These are phyloP conservation scores for Tremella fuciformis DNA, from an alignment of 768 basidiomycete genomes.

Conservation along the genomic window DNA sequence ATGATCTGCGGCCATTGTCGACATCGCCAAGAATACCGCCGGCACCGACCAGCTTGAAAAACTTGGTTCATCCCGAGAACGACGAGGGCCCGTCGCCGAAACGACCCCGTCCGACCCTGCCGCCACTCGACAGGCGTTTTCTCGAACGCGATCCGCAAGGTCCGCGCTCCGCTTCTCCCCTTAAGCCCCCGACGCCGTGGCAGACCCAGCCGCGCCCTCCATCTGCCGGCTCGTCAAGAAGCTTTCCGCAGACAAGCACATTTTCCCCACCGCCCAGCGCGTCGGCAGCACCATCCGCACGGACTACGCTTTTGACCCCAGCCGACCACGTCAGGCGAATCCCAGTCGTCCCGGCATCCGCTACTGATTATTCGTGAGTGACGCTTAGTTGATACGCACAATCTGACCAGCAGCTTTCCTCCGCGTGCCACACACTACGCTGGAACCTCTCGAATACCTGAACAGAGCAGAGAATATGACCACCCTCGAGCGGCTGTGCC, in stretches of 20 bases:
- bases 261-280: neutral
- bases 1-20: too few species aligned
- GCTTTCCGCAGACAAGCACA: neutral
- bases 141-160: neutral
- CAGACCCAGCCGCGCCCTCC: neutral
- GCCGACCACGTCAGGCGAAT: neutral
- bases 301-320: neutral
- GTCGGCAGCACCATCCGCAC: slow-evolving; percentile 5
- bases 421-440: neutral
- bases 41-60: too few species aligned
- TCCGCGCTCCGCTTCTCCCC: slow-evolving; percentile 1
- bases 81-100: slow-evolving; percentile 1
- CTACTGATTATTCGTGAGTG: neutral
- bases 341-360: neutral
- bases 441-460: too few species aligned
- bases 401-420: neutral
- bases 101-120: neutral
- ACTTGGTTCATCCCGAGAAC: neutral
- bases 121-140: neutral
- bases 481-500: neutral
- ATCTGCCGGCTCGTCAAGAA: neutral
- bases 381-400: neutral
- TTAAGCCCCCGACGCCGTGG: neutral
- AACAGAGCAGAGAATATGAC: too few species aligned
- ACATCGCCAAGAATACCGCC: too few species aligned